phyloP scores from a whole-genome alignment of 768 basidiomycete genomes.

The Phylloporus sp. region DNA sequence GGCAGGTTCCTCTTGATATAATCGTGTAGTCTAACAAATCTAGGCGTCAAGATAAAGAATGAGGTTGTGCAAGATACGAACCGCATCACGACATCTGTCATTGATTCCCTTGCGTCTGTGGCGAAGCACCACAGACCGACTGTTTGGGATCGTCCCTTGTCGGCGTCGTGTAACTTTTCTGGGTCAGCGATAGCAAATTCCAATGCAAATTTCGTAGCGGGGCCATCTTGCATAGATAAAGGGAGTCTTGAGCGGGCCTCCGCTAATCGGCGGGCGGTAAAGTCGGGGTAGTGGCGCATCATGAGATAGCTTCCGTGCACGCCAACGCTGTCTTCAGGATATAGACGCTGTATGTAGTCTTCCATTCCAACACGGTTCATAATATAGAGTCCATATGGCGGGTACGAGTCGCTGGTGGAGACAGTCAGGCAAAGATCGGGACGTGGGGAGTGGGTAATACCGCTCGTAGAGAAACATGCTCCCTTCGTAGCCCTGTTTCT shows the following conservation, averaged over 20 bases:
- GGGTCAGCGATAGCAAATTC: slow-evolving; percentile 43
- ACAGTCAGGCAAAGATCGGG: slow-evolving; percentile 5
- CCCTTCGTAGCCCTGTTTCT: slow-evolving; percentile 82
- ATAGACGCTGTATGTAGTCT: slow-evolving; percentile 70
- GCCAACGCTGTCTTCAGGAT: slow-evolving; percentile 73
- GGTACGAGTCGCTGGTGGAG: slow-evolving; percentile 59
- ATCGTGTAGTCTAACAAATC: slow-evolving; percentile 48
- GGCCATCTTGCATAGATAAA: slow-evolving; percentile 25
- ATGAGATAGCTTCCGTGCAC: slow-evolving; percentile 62
- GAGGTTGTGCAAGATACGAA: slow-evolving; percentile 21
- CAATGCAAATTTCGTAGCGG: slow-evolving; percentile 46
- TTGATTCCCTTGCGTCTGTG: slow-evolving; percentile 63
- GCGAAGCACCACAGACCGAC: slow-evolving; percentile 77
- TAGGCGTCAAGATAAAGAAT: background rate
- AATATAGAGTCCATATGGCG: slow-evolving; percentile 81
- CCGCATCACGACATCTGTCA: slow-evolving; percentile 71
- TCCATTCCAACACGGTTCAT: slow-evolving; percentile 78
- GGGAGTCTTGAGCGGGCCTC: slow-evolving; percentile 28
- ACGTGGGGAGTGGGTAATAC: slow-evolving; percentile 31
- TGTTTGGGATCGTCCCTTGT: slow-evolving; percentile 55
- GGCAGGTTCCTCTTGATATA: slow-evolving; percentile 62
- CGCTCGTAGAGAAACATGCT: slow-evolving; percentile 87
- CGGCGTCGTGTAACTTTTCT: slow-evolving; percentile 40
- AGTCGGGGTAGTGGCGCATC: slow-evolving; percentile 71
- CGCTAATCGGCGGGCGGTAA: slow-evolving; percentile 47